These are phyloP conservation scores for Penicillium decumbens DNA, from an alignment of 2,329 filamentous ascomycete genomes.

Conservation along the genomic window DNA sequence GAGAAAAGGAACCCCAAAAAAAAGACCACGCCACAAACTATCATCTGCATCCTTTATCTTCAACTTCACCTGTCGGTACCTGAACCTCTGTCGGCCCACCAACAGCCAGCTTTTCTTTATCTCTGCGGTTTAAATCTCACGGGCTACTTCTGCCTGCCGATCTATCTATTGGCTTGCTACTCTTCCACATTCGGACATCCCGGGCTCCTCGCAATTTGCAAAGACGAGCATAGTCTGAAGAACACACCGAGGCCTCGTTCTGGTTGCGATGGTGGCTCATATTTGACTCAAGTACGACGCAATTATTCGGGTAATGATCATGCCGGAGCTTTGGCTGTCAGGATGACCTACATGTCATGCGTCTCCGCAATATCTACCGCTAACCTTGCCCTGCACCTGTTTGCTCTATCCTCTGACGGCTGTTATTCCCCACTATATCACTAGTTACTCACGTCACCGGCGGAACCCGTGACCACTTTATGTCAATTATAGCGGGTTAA, in stretches of 20 bases:
- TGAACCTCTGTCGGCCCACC: background rate
- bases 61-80: background rate
- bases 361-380: slow-evolving; percentile 6
- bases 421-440: slow-evolving; percentile 1
- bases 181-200: slow-evolving; percentile 4
- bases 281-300: slow-evolving; percentile 17
- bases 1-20: background rate
- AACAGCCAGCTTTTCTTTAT: slow-evolving; percentile 2
- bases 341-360: slow-evolving; percentile 11
- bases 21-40: background rate
- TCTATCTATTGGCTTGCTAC: slow-evolving; percentile 19
- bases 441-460: background rate
- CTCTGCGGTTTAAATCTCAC: slow-evolving; percentile 11
- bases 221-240: slow-evolving; percentile 8
- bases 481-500: slow-evolving; percentile 3
- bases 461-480: slow-evolving; percentile 4
- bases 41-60: background rate
- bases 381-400: slow-evolving; percentile 6
- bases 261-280: slow-evolving; percentile 18
- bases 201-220: slow-evolving; percentile 3
- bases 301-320: slow-evolving; percentile 17
- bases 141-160: slow-evolving; percentile 10
- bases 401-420: background rate
- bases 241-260: slow-evolving; percentile 10
- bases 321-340: slow-evolving; percentile 19